Conservation (phyloP, 345 rosid genomes). For the Populus pruinosa region DNA sequence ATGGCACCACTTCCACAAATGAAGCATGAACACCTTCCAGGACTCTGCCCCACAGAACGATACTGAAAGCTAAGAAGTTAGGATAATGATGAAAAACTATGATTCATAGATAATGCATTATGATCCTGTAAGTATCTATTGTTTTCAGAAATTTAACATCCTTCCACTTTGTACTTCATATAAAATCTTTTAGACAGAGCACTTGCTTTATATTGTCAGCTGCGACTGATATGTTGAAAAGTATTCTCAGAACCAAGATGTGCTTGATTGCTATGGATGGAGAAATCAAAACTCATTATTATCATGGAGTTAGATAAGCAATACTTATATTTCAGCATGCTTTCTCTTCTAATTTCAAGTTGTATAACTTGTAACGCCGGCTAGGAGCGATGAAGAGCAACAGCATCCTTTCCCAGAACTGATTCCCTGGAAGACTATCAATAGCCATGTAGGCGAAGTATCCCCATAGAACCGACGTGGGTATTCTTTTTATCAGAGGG, state of each 20-base stretch:
- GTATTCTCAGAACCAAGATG: not conserved
- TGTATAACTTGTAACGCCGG: slow-evolving; percentile 52
- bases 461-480: slow-evolving; percentile 86
- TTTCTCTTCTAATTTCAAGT: not conserved
- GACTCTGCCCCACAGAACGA: slow-evolving; percentile 42
- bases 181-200: not conserved
- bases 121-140: not conserved
- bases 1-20: slow-evolving; percentile 68
- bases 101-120: not conserved
- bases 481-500: slow-evolving; percentile 60
- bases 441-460: slow-evolving; percentile 91
- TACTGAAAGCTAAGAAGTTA: slow-evolving; percentile 3
- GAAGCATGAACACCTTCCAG: slow-evolving; percentile 72
- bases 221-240: not conserved
- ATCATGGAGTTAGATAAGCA: not conserved
- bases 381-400: slow-evolving; percentile 68
- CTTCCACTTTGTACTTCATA: not conserved
- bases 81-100: not conserved
- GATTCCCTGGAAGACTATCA: slow-evolving; percentile 84
- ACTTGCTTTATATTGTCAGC: not conserved
- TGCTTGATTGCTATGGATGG: not conserved
- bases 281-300: not conserved
- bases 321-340: not conserved
- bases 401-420: slow-evolving; percentile 79
- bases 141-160: not conserved